Conservation (phyloP, 257 asterid genomes). For the Osmanthus fragrans region DNA sequence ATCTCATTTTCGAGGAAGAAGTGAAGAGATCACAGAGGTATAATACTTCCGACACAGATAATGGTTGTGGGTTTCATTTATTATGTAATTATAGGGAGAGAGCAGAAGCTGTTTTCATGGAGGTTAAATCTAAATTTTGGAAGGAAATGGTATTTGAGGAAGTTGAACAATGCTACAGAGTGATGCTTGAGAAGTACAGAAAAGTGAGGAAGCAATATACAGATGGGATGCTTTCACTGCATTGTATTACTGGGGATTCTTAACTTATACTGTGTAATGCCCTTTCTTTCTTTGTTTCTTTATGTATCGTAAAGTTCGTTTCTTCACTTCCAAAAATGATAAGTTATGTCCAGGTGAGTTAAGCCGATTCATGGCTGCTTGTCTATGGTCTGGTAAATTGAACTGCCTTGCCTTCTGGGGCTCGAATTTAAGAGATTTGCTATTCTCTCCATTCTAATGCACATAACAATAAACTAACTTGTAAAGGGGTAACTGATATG, state of each 20-base stretch:
- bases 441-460: too few relatives aligned
- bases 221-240: slow-evolving; percentile 68
- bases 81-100: slow-evolving; percentile 32
- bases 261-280: background rate
- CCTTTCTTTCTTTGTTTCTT: background rate
- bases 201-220: slow-evolving; percentile 61
- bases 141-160: slow-evolving; percentile 51
- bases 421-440: background rate
- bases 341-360: background rate
- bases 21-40: slow-evolving; percentile 23
- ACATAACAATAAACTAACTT: too few relatives aligned
- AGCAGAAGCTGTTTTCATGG: slow-evolving; percentile 44
- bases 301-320: background rate
- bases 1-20: slow-evolving; percentile 38
- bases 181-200: slow-evolving; percentile 63
- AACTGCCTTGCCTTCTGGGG: background rate
- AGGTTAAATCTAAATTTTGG: slow-evolving; percentile 53
- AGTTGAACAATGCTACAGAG: slow-evolving; percentile 36
- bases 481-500: too few relatives aligned
- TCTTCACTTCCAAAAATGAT: background rate
- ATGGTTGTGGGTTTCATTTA: slow-evolving; percentile 23
- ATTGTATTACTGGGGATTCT: slow-evolving; percentile 21
- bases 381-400: background rate
- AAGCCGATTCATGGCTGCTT: background rate
- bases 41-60: slow-evolving; percentile 31